Evolutionary conservation across 148 eudicot genomes (phyloP), one percentile per base, ranked within the genome.

Genomic region (Vaccinium macrocarpon): DNA sequence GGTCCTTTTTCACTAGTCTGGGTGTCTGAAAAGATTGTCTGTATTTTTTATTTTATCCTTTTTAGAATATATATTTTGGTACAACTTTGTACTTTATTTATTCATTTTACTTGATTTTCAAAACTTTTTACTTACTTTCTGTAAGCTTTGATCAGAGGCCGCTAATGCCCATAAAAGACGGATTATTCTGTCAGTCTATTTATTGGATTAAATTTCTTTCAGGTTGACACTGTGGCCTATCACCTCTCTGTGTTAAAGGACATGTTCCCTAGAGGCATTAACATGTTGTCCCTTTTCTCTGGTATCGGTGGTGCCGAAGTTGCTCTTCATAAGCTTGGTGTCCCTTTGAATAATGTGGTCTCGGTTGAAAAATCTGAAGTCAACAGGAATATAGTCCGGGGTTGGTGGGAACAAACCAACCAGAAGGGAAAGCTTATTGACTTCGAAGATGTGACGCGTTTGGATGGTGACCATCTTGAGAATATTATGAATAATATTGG

Each of bases 221-320:
- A 96, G 99, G 93, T 96, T 15, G 98, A 96, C 81, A 96, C 99
- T 0, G 98, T 96, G 76, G 99, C 98, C 4, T 96, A 96, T 80
- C 99, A 94, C 76, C 89, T 96, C 8, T 96, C 99, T 0, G 98
- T 92, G 8, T 56, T 96, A 21, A 96, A 91, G 84, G 92, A 87
- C 14, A n/a, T 92, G 42, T 96, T 86, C 81, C 96, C 98, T 0
- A 78, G 82, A 52, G 99, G 99, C 12, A 84, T 96, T 46, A 95
- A 90, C 48, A 84, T 96, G 8, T 78, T 96, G 1, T 96, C 99
- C 0, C 93, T 96, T 11, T 96, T 96, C 85, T 91, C 99, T 0
- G 98, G 99, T 18, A 96, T 96, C 5, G 99, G 99, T 16, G 99
- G 99, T 2, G 99, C 92, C 1, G 99, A 96, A 81, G 98, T 96